Percentiles rank a stretch among this genome's conserved stretches.
These are phyloP conservation scores for Aspergillus neoniger DNA, from an alignment of 2,329 filamentous ascomycete species.

Conservation along the genomic window DNA sequence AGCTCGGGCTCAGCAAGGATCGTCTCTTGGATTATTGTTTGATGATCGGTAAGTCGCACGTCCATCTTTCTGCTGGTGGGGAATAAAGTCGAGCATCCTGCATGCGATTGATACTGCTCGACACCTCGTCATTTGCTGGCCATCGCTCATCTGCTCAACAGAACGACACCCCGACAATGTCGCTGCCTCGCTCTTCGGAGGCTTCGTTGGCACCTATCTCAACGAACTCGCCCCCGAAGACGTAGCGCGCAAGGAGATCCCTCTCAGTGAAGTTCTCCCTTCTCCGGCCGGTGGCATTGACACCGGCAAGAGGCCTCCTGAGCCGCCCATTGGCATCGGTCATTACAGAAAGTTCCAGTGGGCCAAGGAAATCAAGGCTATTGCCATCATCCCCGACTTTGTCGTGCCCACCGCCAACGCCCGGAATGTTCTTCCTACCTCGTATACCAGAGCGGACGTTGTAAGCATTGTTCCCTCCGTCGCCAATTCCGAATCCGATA, in stretches of 20 bases:
- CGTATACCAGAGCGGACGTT: conserved; percentile 79
- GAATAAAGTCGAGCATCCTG: not conserved
- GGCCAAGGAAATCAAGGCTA: conserved; percentile 92
- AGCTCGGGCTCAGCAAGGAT: conserved; percentile 73
- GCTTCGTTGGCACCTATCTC: conserved; percentile 94
- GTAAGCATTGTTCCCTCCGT: conserved; percentile 53
- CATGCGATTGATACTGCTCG: conserved; percentile 4
- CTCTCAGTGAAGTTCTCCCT: conserved; percentile 88
- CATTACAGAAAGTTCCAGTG: conserved; percentile 96
- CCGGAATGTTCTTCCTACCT: conserved; percentile 76
- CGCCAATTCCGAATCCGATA: not conserved
- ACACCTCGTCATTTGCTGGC: not conserved
- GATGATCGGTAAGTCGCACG: conserved; percentile 75
- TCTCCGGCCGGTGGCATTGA: conserved; percentile 87
- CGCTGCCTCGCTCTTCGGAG: conserved; percentile 90
- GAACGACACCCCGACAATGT: conserved; percentile 92
- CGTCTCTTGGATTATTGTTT: conserved; percentile 92
- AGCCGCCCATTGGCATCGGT: conserved; percentile 88
- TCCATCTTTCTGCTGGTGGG: not conserved
- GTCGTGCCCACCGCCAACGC: conserved; percentile 94
- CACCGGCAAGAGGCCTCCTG: conserved; percentile 80
- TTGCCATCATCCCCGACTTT: conserved; percentile 94
- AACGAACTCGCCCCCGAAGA: conserved; percentile 90
- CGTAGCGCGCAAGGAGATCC: conserved; percentile 87
- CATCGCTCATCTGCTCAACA: conserved; percentile 24